Percentiles rank a stretch among this genome's conserved stretches.
phyloP scores from a whole-genome alignment of 176 grass and related monocot genomes.

The Cymbopogon citratus region DNA sequence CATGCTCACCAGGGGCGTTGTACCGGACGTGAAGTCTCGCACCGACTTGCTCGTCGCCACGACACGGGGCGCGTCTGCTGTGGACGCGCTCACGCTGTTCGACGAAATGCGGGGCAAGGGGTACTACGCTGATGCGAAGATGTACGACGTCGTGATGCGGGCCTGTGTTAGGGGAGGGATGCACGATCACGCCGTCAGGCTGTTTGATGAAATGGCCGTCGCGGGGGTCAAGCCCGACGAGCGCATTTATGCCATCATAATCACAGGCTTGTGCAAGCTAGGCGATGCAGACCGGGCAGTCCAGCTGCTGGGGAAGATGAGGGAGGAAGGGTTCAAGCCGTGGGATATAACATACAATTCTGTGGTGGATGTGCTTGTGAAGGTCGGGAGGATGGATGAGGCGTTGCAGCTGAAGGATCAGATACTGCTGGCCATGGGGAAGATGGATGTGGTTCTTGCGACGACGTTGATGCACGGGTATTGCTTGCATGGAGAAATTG shows the following conservation, averaged over 20 bases:
- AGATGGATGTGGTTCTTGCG: constrained; percentile 42
- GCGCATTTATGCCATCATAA: constrained; percentile 19
- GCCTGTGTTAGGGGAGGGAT: constrained; percentile 42
- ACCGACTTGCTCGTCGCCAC: constrained; percentile 44
- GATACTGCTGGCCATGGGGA: constrained; percentile 39
- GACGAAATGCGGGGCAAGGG: constrained; percentile 46
- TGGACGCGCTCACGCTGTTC: constrained; percentile 37
- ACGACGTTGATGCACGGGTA: constrained; percentile 71
- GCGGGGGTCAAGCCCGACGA: constrained; percentile 32
- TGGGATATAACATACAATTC: constrained; percentile 34
- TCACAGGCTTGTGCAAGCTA: constrained; percentile 47
- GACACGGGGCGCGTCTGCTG: constrained; percentile 27
- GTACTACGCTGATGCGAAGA: constrained; percentile 31
- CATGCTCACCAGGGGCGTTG: constrained; percentile 40
- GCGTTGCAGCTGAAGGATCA: constrained; percentile 63
- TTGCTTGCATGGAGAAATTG: constrained; percentile 47
- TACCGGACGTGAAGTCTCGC: constrained; percentile 43
- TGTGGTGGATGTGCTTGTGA: constrained; percentile 48
- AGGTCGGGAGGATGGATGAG: constrained; percentile 52
- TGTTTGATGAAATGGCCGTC: constrained; percentile 61
- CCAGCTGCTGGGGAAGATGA: constrained; percentile 41
- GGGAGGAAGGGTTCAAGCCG: constrained; percentile 32
- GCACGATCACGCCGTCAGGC: constrained; percentile 38
- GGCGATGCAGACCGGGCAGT: constrained; percentile 30
- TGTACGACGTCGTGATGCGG: constrained; percentile 53